Conservation (phyloP, 139 green algal genomes). For the Parachlorella kessleri region DNA sequence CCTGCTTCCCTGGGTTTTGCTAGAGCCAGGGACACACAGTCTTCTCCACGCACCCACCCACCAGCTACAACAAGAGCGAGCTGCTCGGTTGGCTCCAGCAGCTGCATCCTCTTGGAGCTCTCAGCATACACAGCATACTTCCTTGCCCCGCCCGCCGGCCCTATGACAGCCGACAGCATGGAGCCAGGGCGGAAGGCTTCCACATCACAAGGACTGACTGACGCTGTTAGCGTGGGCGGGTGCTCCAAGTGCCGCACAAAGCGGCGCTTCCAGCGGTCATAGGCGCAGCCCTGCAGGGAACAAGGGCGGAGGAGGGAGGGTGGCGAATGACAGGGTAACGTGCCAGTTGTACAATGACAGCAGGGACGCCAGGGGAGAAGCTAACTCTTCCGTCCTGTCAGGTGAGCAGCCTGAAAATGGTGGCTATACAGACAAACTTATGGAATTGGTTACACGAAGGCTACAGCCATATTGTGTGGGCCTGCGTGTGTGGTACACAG, state of each 20-base stretch:
- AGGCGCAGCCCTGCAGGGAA: slow-evolving; percentile 30
- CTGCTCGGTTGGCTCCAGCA: too few species aligned
- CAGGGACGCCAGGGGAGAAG: too few species aligned
- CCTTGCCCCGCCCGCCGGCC: neutral
- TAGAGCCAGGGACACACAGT: too few species aligned
- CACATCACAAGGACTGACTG: slow-evolving; percentile 49
- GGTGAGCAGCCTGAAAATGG: too few species aligned
- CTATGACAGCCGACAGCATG: neutral
- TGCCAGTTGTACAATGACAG: too few species aligned
- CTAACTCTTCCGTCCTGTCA: too few species aligned
- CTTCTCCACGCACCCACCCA: too few species aligned
- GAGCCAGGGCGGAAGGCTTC: neutral
- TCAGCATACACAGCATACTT: slow-evolving; percentile 9
- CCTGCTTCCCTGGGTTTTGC: too few species aligned
- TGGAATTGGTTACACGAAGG: too few species aligned
- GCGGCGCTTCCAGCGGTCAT: slow-evolving; percentile 66
- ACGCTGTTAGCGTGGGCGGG: slow-evolving; percentile 1
- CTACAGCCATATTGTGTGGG: neutral
- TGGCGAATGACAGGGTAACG: too few species aligned
- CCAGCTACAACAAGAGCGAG: too few species aligned
- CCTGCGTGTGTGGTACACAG: neutral
- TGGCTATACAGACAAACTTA: too few species aligned
- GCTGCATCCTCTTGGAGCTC: neutral
- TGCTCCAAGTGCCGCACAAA: slow-evolving; percentile 62
- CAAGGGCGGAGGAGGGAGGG: neutral